These are phyloP conservation scores for Nicotiana attenuata DNA, from an alignment of 257 asterid species.

Conservation along the genomic window DNA sequence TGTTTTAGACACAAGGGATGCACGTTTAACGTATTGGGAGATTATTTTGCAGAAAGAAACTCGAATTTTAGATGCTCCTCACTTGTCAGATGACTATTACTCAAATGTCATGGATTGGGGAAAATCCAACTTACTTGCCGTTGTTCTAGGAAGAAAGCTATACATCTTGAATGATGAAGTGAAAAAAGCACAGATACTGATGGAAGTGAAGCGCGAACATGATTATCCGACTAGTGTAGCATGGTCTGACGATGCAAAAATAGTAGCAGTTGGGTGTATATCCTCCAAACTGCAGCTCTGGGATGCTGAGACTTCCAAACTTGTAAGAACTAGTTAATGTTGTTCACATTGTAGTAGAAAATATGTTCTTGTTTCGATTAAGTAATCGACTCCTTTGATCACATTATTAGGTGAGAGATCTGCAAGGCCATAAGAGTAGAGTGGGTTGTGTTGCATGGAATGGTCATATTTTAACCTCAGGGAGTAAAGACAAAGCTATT, in stretches of 20 bases:
- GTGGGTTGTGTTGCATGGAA: constrained; percentile 72
- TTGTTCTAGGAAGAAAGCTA: constrained; percentile 45
- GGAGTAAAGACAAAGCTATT: constrained; percentile 53
- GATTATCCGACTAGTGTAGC: constrained; percentile 57
- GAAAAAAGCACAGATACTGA: constrained; percentile 19
- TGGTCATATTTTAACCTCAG: constrained; percentile 52
- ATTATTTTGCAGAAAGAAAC: constrained; percentile 38
- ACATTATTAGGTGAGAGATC: constrained; percentile 42
- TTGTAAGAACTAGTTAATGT: constrained; percentile 29
- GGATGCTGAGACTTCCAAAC: constrained; percentile 58
- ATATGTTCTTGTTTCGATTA: not conserved
- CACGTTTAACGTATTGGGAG: not conserved
- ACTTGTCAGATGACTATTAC: constrained; percentile 49
- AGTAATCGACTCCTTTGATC: not conserved
- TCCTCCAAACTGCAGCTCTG: constrained; percentile 41
- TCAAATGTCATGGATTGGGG: constrained; percentile 75
- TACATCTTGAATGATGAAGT: constrained; percentile 47
- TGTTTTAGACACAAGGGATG: not conserved
- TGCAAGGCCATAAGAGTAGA: constrained; percentile 42
- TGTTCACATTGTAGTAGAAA: not conserved
- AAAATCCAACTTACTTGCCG: constrained; percentile 45
- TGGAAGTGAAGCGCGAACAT: constrained; percentile 13
- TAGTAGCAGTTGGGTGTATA: constrained; percentile 46
- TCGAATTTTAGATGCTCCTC: constrained; percentile 53
- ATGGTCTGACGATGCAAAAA: constrained; percentile 60